Base-by-base conservation (phyloP, 805 yeast genomes). In the Wickerhamomyces rabaulensis region DNA sequence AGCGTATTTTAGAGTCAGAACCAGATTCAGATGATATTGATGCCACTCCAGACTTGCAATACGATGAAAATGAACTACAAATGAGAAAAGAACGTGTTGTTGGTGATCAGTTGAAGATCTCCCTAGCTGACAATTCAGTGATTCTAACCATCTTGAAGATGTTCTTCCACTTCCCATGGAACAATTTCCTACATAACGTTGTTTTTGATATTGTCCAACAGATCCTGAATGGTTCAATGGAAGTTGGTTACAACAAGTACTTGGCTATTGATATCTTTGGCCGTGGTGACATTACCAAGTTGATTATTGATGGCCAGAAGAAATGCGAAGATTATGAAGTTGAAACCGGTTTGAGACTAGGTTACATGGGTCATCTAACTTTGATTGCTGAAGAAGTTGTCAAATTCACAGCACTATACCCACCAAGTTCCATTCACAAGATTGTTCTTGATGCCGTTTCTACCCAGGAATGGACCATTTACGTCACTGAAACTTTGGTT, bases 181-280 rank as follows among this genome's bases (percentile, higher is more conserved):
- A 94, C 64, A 94, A 94, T 62, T 94, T 94, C 61, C 77, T 94
- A 72, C 99, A 94, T 66, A 94, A 92, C 60, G 99, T 94, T 48
- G 96, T 94, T 9, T 94, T 92, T 72, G 99, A 94, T 67, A 80
- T 94, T 51, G 84, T 94, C 27, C 99, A 94, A 65, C 99, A 94
- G 64, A 81, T 94, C 17, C 78, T 94, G 63, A 90, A 89, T 64
- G 98, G 97, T 1, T 78, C 84, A 39, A 77, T 84, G 74, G 92
- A 87, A 52, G 78, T 84, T 49, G 92, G 96, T 13, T 91, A 85
- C 58, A 92, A 91, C 67, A 82, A 85, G 52, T 90, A 75, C 68
- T 73, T 82, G 50, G 84, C 82, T 25, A 78, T 71, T 69, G 92
- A 88, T 55, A 64, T 87, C 44, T 82, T 87, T 63, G 83, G 85